These are phyloP conservation scores for Fusarium sororula DNA, from an alignment of 2,329 filamentous ascomycete species.

Conservation along the genomic window DNA sequence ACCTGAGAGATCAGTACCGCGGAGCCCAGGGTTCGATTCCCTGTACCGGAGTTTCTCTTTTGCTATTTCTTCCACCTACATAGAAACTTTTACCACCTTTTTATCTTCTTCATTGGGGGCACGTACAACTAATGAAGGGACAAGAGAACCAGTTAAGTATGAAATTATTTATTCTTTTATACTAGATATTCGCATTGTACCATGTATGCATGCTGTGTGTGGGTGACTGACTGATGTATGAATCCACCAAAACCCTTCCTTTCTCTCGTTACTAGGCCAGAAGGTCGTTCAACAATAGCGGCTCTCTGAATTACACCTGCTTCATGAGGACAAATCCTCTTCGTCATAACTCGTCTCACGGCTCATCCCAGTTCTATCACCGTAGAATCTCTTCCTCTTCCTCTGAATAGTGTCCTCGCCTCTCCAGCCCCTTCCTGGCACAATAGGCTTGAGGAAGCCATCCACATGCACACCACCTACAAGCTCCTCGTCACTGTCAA, in stretches of 20 bases:
- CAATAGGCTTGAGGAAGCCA: constrained; percentile 69
- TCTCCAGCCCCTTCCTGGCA: constrained; percentile 59
- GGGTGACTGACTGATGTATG: not conserved
- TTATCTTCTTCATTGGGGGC: not conserved
- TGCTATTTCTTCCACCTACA: not conserved
- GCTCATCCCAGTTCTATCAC: constrained; percentile 22
- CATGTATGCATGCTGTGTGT: not conserved
- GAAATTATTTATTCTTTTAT: not conserved
- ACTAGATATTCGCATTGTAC: not conserved
- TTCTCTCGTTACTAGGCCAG: not conserved
- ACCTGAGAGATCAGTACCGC: constrained; percentile 39
- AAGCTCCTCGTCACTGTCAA: constrained; percentile 62
- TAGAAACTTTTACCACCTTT: not conserved
- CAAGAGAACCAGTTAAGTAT: not conserved
- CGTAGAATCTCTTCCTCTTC: constrained; percentile 43
- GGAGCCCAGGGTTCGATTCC: constrained; percentile 44
- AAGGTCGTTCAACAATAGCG: not conserved
- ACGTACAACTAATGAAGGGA: not conserved
- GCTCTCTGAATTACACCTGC: not conserved
- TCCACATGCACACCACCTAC: constrained; percentile 73
- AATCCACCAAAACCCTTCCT: not conserved
- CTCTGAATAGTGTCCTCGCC: constrained; percentile 46
- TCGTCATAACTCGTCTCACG: constrained; percentile 22
- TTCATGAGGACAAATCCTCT: constrained; percentile 14
- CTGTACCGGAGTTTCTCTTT: constrained; percentile 39